Conservation (phyloP, 2,329 filamentous ascomycete species). For the Fusarium oligoseptatum region DNA sequence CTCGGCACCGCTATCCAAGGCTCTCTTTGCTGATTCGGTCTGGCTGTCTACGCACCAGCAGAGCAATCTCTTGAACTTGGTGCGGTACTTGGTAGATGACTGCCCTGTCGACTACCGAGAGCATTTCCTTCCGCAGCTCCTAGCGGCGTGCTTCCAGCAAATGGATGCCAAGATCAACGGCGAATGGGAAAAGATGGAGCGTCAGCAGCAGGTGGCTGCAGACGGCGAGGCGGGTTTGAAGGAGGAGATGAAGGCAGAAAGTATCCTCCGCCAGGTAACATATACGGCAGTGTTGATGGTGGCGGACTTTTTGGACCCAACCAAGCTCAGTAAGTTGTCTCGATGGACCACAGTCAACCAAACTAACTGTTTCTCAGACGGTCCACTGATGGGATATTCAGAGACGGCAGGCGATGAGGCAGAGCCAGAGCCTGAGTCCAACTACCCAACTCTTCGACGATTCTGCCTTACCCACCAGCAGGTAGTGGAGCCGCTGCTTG, state of each 20-base stretch:
- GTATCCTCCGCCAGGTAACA: constrained; percentile 91
- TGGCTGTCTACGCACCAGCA: constrained; percentile 92
- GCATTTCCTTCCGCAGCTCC: constrained; percentile 86
- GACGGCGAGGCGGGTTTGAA: constrained; percentile 82
- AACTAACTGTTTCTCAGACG: constrained; percentile 47
- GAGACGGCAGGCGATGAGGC: constrained; percentile 41
- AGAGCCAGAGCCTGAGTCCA: constrained; percentile 53
- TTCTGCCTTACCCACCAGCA: constrained; percentile 84
- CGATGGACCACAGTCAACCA: not conserved
- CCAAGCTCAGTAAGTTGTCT: constrained; percentile 69
- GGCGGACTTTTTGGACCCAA: constrained; percentile 86
- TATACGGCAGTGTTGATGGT: constrained; percentile 94
- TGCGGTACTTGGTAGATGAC: constrained; percentile 89
- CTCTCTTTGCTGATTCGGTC: constrained; percentile 85
- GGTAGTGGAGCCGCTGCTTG: constrained; percentile 87
- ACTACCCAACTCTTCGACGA: constrained; percentile 74
- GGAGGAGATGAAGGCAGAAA: constrained; percentile 98
- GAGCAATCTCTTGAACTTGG: constrained; percentile 90
- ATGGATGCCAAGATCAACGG: constrained; percentile 88
- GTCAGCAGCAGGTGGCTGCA: constrained; percentile 70
- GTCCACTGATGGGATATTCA: constrained; percentile 47
- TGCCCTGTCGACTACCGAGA: constrained; percentile 84
- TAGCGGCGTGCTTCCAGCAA: constrained; percentile 85
- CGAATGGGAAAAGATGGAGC: constrained; percentile 86
- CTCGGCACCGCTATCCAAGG: constrained; percentile 83